Evolutionary conservation across 164 flowering plant genomes (phyloP), one percentile per base, ranked within the genome.

Genomic region (Piper betle): DNA sequence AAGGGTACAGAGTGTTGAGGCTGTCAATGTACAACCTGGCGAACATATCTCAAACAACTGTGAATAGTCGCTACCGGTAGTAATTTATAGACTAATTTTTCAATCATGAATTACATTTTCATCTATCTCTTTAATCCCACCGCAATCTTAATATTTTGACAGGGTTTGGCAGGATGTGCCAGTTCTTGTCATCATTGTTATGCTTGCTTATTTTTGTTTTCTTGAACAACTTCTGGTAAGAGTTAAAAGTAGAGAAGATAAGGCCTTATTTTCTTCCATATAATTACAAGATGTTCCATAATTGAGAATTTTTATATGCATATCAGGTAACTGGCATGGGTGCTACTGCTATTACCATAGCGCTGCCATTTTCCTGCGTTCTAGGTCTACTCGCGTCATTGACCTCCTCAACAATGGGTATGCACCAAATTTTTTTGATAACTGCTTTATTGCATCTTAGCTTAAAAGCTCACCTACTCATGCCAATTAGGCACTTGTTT

Each of bases 141-240:
- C 33, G 33, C 33, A 25, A 53, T 6, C 5, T 11, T n/a, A 11
- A 25, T 19, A 19, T 62, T 72, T 48, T 60, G 1, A 33, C 76
- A 93, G 99, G 84, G 77, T 85, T 66, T 90, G 92, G 94, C 96
- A 90, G 73, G 97, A 90, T 64, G 83, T 90, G 38, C 99, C 99
- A 2, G 81, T 90, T 64, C 96, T 93, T 12, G 87, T 88, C 61
- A 84, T 93, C 60, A 74, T 93, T 70, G 83, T 97, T 82, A 88
- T 93, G 92, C 88, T 93, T 42, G 92, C 92, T 57, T 90, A 93
- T 75, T 93, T 93, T 62, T 93, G 99, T 72, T 93, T 93, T 69
- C 91, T 93, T 15, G 97, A 93, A 78, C 91, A 88, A 72, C 87
- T 93, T n/a, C 80, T 90, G 88, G 99, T 93, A 83, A 25, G 33